phyloP scores from a whole-genome alignment of 345 rosid species.

The Leavenworthia alabamica region DNA sequence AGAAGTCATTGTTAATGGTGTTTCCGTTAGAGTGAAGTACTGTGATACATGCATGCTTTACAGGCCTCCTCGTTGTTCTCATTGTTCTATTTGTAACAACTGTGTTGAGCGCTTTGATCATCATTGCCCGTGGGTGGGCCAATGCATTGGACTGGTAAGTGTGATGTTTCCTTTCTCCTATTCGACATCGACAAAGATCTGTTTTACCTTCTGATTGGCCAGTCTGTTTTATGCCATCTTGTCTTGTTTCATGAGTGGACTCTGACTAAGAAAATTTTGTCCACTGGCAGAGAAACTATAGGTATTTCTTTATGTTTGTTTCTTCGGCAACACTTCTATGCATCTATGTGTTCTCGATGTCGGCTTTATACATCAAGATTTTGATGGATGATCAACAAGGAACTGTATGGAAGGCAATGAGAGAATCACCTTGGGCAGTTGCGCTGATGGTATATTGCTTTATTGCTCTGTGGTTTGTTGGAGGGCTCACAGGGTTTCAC shows the following conservation, averaged over 20 bases:
- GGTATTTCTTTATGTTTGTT: conserved; percentile 96
- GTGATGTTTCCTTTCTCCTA: no score
- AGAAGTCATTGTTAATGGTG: conserved; percentile 79
- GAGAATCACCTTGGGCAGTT: conserved; percentile 78
- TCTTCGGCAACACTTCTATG: conserved; percentile 92
- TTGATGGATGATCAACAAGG: conserved; percentile 65
- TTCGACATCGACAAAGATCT: no score
- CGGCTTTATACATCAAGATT: conserved; percentile 75
- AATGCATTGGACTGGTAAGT: conserved; percentile 96
- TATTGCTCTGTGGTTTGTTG: conserved; percentile 91
- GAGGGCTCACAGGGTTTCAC: conserved; percentile 96
- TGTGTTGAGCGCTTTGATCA: conserved; percentile 98
- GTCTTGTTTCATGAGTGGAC: no score
- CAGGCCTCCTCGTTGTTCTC: conserved; percentile 97
- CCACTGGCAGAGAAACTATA: conserved; percentile 98
- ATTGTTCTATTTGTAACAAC: conserved; percentile 38
- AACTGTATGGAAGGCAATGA: conserved; percentile 89
- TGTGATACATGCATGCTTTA: conserved; percentile 99
- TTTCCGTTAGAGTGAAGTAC: conserved; percentile 74
- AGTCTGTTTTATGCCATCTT: no score
- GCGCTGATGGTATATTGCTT: conserved; percentile 75
- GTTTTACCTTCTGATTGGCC: conserved; percentile 19
- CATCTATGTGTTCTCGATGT: conserved; percentile 81
- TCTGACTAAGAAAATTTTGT: no score
- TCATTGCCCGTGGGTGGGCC: conserved; percentile 99